A percentile compares a stretch with the other conserved stretches of the same genome.
Conservation (phyloP, 305 asterid genomes). For the Fraxinus ornus region DNA sequence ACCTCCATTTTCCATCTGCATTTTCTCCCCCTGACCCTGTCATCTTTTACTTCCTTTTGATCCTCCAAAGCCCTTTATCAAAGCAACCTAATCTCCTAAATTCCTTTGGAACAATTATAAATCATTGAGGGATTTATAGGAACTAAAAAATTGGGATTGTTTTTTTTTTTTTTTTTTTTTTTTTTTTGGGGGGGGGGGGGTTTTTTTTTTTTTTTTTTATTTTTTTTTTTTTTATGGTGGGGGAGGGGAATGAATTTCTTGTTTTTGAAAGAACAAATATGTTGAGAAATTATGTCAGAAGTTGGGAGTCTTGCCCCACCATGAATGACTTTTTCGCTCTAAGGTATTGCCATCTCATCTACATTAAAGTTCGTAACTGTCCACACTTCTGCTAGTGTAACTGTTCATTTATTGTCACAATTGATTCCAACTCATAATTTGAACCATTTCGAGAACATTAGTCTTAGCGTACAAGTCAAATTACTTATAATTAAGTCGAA, state of each 20-base stretch:
- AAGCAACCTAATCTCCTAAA: not conserved
- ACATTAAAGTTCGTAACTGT: not conserved
- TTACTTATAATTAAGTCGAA: not conserved
- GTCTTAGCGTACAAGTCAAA: not conserved
- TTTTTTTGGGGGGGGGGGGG: too few species aligned
- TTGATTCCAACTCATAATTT: not conserved
- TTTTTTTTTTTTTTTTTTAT: not conserved
- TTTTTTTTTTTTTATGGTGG: too few species aligned
- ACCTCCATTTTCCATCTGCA: slow-evolving; percentile 33
- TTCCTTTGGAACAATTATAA: slow-evolving; percentile 4
- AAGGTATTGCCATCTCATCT: not conserved
- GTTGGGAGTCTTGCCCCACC: not conserved
- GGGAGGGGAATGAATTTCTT: not conserved
- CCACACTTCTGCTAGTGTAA: not conserved
- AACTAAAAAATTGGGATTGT: not conserved
- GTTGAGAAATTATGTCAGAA: not conserved
- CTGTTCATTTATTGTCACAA: not conserved
- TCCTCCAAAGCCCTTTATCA: not conserved
- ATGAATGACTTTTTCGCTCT: not conserved
- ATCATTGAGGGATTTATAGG: not conserved
- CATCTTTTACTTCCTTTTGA: slow-evolving; percentile 21
- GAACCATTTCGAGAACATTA: not conserved
- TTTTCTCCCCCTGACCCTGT: slow-evolving; percentile 23
- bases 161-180: too few species aligned
- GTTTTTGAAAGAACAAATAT: not conserved